Percentiles rank a stretch among this genome's conserved stretches.
phyloP scores from a whole-genome alignment of 768 basidiomycete species.

The Udeniomyces megalosporus region DNA sequence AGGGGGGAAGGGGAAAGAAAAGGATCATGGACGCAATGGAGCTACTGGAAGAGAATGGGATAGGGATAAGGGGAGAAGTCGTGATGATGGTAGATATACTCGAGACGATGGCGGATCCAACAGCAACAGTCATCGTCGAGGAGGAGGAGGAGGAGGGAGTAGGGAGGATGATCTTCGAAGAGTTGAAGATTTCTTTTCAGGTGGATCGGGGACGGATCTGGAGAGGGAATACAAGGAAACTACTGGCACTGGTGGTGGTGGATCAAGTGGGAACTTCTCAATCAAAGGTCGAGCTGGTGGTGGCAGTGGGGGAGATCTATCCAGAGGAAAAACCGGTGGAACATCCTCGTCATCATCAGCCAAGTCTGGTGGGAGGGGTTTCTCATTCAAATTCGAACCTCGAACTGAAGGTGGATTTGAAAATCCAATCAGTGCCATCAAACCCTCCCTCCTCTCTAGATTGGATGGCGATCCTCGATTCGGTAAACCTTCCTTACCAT shows the following conservation, averaged over 20 bases:
- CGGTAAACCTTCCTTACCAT: too few relatives aligned
- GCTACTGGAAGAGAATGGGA: background rate
- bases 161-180: constrained; percentile 3
- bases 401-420: background rate
- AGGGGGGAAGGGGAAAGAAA: background rate
- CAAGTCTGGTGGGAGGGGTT: background rate
- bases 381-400: constrained; percentile 6
- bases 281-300: constrained; percentile 4
- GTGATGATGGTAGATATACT: background rate
- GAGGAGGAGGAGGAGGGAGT: background rate
- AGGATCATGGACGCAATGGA: background rate
- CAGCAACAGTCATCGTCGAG: background rate
- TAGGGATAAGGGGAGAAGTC: background rate
- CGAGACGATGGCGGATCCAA: background rate
- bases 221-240: constrained; percentile 6
- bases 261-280: background rate
- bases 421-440: background rate
- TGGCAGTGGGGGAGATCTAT: background rate
- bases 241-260: background rate
- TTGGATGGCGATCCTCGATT: background rate
- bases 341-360: background rate
- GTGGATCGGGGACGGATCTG: constrained; percentile 6
- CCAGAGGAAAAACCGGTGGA: background rate
- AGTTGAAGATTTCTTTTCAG: background rate
- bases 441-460: background rate